Evolutionary conservation across 2,329 filamentous ascomycete genomes (phyloP), one percentile per base, ranked within the genome.

Genomic region (Fusarium mangiferae): DNA sequence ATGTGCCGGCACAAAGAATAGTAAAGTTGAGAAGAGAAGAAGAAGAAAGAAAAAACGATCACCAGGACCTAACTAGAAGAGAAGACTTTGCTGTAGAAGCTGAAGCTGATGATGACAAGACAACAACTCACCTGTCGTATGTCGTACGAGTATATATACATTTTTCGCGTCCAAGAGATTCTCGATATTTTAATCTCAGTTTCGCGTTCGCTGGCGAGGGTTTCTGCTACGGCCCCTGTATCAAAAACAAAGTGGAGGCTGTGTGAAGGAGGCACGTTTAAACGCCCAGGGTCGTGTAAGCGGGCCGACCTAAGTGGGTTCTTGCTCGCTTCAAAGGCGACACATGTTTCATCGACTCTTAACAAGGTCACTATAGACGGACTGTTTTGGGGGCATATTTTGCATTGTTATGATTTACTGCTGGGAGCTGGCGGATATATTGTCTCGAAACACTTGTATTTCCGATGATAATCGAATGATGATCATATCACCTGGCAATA

Each of bases 61-160:
- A 76, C 76, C 74, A 76, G 76, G 76, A 78, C 49, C 76, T 75
- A 78, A 46, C 76, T 75, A 55, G 57, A 68, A 64, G 61, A 73
- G 18, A 55, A 62, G 49, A 64, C 20, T 66, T 54, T 64, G 44
- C 66, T 61, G 55, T 46, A 42, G 44, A 68, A 70, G 66, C 62
- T 75, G 76, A 78, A 71, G 62, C 62, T 70, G 66, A 69, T 76
- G 70, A 70, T 63, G 62, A 42, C 33, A 44, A 51, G 55, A 56
- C 8, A 51, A 64, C 44, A 28, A 62, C 28, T n/a, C 42, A 46
- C 4, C 41, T 18, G 36, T 35, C 38, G 20, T 26, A 11, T 5
- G n/a, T 45, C 26, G 22, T 17, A 24, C 36, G 45, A 57, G 55
- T 74, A 75, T 77, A 78, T 77, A 77, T 60, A 60, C 36, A 36